These are phyloP conservation scores for Sclerotinia nivalis DNA, from an alignment of 2,329 filamentous ascomycete genomes.

Conservation along the genomic window DNA sequence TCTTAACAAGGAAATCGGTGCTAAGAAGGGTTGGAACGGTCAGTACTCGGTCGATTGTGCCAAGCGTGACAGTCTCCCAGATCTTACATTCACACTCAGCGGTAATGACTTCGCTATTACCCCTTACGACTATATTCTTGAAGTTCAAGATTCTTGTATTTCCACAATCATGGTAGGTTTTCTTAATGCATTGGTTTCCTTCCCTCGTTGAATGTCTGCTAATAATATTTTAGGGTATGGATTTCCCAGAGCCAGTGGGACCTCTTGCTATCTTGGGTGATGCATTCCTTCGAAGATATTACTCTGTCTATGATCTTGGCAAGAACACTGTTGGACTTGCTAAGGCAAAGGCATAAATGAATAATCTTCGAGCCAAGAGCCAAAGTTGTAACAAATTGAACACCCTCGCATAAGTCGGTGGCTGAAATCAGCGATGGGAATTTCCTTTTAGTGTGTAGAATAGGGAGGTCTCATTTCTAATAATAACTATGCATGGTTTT, in stretches of 20 bases:
- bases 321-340: constrained; percentile 87
- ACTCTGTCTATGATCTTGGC: constrained; percentile 95
- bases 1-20: constrained; percentile 95
- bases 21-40: constrained; percentile 96
- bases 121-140: constrained; percentile 90
- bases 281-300: constrained; percentile 80
- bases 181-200: constrained; percentile 58
- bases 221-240: constrained; percentile 68
- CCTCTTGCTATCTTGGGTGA: constrained; percentile 95
- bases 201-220: constrained; percentile 67
- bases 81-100: constrained; percentile 85
- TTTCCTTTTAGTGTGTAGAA: constrained; percentile 22
- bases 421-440: not conserved
- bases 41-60: constrained; percentile 93
- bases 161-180: constrained; percentile 79
- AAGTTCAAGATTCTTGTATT: constrained; percentile 93
- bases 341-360: constrained; percentile 56
- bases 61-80: constrained; percentile 80
- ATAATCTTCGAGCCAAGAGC: not conserved
- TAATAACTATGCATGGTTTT: constrained; percentile 13
- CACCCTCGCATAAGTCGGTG: not conserved
- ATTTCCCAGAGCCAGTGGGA: constrained; percentile 73
- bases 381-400: constrained; percentile 20
- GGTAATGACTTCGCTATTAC: constrained; percentile 92
- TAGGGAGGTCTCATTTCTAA: constrained; percentile 20